These are phyloP conservation scores for Ceratocystis variospora DNA, from an alignment of 2,329 filamentous ascomycete genomes.

Conservation along the genomic window DNA sequence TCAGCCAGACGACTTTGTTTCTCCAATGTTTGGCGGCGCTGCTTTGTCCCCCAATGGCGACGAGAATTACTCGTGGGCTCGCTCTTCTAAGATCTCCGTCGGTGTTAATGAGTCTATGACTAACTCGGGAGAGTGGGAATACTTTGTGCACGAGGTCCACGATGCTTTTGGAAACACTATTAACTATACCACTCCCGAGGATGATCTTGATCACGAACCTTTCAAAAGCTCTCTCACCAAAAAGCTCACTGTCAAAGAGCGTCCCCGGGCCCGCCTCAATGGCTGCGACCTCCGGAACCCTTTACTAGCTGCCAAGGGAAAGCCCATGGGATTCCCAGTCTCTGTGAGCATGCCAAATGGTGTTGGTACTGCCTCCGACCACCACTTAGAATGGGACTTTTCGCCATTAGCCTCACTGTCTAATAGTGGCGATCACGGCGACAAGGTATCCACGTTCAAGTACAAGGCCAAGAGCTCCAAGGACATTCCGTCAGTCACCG, in stretches of 20 bases:
- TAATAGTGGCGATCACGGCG: constrained; percentile 55
- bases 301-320: constrained; percentile 68
- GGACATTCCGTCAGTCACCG: constrained; percentile 54
- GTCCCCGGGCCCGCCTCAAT: constrained; percentile 56
- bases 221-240: constrained; percentile 55
- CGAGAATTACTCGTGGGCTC: constrained; percentile 61
- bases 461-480: constrained; percentile 47
- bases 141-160: constrained; percentile 79
- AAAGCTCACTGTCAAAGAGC: constrained; percentile 71
- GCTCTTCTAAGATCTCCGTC: constrained; percentile 58
- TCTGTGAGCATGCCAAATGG: constrained; percentile 36
- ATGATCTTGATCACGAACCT: constrained; percentile 53
- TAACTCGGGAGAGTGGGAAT: constrained; percentile 68
- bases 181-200: constrained; percentile 52
- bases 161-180: constrained; percentile 82
- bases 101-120: constrained; percentile 82
- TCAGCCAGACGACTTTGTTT: constrained; percentile 73
- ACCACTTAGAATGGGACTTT: constrained; percentile 70
- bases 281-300: constrained; percentile 70
- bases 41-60: constrained; percentile 46
- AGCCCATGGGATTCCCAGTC: constrained; percentile 54
- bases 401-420: constrained; percentile 58
- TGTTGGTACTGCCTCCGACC: constrained; percentile 49
- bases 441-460: constrained; percentile 42
- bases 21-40: constrained; percentile 55